Evolutionary conservation across 164 flowering plant genomes (phyloP), one percentile per base, ranked within the genome.

Genomic region (Liquidambar formosana): DNA sequence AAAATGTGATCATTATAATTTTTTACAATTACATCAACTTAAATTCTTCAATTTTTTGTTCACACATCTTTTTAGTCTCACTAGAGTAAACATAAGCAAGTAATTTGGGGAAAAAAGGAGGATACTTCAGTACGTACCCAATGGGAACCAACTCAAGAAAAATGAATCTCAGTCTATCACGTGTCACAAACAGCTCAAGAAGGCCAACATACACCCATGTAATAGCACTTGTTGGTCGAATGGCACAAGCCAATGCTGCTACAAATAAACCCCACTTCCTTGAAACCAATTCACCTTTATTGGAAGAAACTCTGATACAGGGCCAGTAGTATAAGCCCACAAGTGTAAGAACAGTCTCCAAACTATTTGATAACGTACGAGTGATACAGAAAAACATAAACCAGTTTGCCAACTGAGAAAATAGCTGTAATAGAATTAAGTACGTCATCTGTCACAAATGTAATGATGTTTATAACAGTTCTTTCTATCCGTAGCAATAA

Each of bases 171-270:
- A 85, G 57, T 71, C 69, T 81, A 71, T 87, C 86, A 66, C 44
- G 79, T 43, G 94, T 53, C 57, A 68, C 56, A 74, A 80, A 66
- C 56, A 92, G 73, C 82, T 94, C 97, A 68, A 88, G 73, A 22
- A 88, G 68, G 68, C 96, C 99, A 76, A 94, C 84, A 81, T 92
- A 94, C 61, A 88, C 63, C 99, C 99, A 94, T 67, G 70, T 85
- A 47, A 94, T 85, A 16, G 96, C 97, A 85, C 97, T 91, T 67
- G 97, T 94, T 70, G 99, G 97, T 47, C 99, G 89, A 77, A 95
- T 66, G 28, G 92, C 93, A 82, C 97, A 95, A 73, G 99, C 86
- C 68, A 91, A 61, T 71, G 93, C 97, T 26, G 99, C 97, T 45
- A 86, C 8, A 64, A 68, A 82, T 84, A 95, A 80, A 65, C 85